These are phyloP conservation scores for Pleurotus platypus DNA, from an alignment of 768 basidiomycete species.

Conservation along the genomic window DNA sequence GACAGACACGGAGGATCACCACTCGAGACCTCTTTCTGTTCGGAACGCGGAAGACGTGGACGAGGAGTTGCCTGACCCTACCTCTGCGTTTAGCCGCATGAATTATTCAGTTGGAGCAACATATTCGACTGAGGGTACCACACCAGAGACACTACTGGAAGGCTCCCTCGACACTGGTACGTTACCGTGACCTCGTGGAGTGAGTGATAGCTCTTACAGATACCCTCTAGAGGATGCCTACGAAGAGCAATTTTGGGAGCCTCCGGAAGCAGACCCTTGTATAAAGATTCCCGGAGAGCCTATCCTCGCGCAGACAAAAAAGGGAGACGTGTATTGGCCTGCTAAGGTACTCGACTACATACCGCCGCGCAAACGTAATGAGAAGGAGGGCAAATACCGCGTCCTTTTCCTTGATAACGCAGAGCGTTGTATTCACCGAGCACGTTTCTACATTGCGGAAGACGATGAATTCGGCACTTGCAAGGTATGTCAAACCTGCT, in stretches of 20 bases:
- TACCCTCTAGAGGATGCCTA: constrained; percentile 9
- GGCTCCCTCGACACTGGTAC: too few relatives aligned
- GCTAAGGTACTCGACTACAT: constrained; percentile 54
- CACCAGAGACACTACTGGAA: too few relatives aligned
- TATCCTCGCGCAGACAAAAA: constrained; percentile 46
- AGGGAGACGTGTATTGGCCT: constrained; percentile 55
- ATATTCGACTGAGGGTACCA: too few relatives aligned
- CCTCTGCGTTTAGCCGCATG: constrained; percentile 17
- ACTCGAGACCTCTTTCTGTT: constrained; percentile 48
- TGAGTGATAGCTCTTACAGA: constrained; percentile 10
- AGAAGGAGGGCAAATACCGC: constrained; percentile 42
- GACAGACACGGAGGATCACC: constrained; percentile 31
- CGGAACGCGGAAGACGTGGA: constrained; percentile 36
- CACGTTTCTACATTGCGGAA: constrained; percentile 53
- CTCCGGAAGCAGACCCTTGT: constrained; percentile 42
- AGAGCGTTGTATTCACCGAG: constrained; percentile 35
- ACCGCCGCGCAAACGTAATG: constrained; percentile 31
- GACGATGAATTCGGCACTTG: constrained; percentile 64
- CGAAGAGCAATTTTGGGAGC: constrained; percentile 24
- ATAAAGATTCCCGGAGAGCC: constrained; percentile 67
- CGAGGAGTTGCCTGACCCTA: constrained; percentile 46
- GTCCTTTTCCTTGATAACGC: constrained; percentile 59
- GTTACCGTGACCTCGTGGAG: too few relatives aligned
- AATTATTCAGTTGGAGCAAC: neutral
- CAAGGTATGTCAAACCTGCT: constrained; percentile 31